Conservation (phyloP, 2,329 filamentous ascomycete genomes). For the Neocucurbitaria cava region DNA sequence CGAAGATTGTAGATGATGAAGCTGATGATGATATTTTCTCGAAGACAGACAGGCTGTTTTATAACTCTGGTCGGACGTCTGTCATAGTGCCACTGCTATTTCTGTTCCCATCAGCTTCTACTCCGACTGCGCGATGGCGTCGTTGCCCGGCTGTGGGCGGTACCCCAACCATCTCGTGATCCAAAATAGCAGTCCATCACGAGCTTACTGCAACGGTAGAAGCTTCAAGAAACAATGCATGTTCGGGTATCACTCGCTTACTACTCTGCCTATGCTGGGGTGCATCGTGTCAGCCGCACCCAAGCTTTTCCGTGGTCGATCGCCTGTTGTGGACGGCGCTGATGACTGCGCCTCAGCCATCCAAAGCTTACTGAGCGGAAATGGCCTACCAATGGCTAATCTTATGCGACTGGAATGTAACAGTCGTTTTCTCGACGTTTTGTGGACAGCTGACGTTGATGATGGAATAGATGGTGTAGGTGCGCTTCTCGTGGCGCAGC, state of each 20-base stretch:
- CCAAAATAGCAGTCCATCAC: not conserved
- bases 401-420: not conserved
- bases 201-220: not conserved
- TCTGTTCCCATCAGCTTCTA: not conserved
- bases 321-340: not conserved
- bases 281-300: not conserved
- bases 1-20: not conserved
- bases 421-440: not conserved
- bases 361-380: slow-evolving; percentile 1
- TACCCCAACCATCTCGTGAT: not conserved
- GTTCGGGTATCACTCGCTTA: not conserved
- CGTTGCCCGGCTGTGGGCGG: not conserved
- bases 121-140: not conserved
- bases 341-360: slow-evolving; percentile 1
- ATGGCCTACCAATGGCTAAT: not conserved
- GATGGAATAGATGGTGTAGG: not conserved
- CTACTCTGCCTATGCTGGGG: not conserved
- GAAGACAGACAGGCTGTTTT: not conserved
- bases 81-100: not conserved
- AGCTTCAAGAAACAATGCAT: not conserved
- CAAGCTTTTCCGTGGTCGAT: not conserved
- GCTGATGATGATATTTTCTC: not conserved
- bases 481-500: not conserved
- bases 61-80: not conserved
- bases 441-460: not conserved